phyloP scores from a whole-genome alignment of 768 basidiomycete species.

The Amanita fuliginea region DNA sequence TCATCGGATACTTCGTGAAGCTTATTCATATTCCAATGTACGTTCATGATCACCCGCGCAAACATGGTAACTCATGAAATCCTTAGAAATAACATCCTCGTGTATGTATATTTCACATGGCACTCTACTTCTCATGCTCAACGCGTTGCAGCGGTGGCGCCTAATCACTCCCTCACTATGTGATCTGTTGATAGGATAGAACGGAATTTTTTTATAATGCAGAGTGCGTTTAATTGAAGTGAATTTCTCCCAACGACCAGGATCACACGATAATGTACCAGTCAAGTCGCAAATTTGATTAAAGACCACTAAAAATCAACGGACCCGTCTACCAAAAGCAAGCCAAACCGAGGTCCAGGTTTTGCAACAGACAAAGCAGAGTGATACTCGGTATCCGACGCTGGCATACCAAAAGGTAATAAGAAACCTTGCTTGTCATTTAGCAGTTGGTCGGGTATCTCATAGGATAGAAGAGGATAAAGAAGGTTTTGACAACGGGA shows the following conservation, averaged over 20 bases:
- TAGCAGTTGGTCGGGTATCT: constrained; percentile 12
- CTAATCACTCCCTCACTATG: constrained; percentile 20
- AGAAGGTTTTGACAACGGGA: constrained; percentile 47
- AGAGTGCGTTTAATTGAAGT: no score
- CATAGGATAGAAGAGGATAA: constrained; percentile 40
- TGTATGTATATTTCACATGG: constrained; percentile 48
- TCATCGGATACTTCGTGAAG: constrained; percentile 98
- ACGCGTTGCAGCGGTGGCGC: constrained; percentile 56
- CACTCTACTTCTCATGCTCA: constrained; percentile 12
- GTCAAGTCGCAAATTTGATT: constrained; percentile 2
- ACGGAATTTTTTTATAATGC: no score
- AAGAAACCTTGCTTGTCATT: constrained; percentile 25
- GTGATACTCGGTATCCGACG: constrained; percentile 41
- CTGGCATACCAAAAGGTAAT: constrained; percentile 42
- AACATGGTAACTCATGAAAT: constrained; percentile 7
- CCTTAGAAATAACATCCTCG: constrained; percentile 88
- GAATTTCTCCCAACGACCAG: no score
- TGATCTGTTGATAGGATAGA: neutral
- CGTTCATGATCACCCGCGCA: constrained; percentile 22
- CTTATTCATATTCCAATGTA: constrained; percentile 98
- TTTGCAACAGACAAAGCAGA: constrained; percentile 56
- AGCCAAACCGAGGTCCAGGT: constrained; percentile 63
- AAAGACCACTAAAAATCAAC: constrained; percentile 7
- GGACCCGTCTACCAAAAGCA: constrained; percentile 51
- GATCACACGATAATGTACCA: neutral